These are phyloP conservation scores for Balansia obtecta DNA, from an alignment of 2,329 filamentous ascomycete genomes.

Conservation along the genomic window DNA sequence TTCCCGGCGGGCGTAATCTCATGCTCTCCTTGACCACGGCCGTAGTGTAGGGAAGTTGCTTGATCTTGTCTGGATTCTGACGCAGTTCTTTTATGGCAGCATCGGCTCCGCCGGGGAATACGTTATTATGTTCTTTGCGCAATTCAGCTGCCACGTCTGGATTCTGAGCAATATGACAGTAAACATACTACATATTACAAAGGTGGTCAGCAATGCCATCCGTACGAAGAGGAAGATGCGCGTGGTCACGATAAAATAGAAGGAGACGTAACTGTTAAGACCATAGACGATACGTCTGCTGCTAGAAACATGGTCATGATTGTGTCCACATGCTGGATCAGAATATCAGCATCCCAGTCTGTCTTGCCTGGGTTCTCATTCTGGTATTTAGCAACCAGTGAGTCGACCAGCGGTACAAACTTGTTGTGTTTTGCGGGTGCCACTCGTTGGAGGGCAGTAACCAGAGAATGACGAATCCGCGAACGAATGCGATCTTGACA, in stretches of 20 bases:
- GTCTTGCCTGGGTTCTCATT: neutral
- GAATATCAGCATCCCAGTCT: neutral
- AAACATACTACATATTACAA: neutral
- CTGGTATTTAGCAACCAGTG: neutral
- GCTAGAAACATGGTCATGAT: constrained; percentile 2
- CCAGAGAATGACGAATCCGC: neutral
- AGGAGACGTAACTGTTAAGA: constrained; percentile 2
- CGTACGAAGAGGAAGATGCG: neutral
- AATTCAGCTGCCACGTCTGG: constrained; percentile 1
- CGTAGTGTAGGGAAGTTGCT: constrained; percentile 2
- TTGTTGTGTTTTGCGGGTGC: neutral
- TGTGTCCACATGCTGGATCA: constrained; percentile 2
- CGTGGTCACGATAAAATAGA: neutral
- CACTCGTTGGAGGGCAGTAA: neutral
- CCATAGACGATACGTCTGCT: constrained; percentile 3
- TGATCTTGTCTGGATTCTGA: neutral
- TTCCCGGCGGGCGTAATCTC: constrained; percentile 1
- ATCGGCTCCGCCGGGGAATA: neutral
- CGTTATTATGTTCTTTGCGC: neutral
- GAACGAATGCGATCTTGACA: neutral
- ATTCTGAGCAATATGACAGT: neutral
- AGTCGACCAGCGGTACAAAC: constrained; percentile 1
- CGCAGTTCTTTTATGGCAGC: neutral
- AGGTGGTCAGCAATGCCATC: neutral
- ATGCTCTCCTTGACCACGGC: constrained; percentile 3